Evolutionary conservation across 1,284 basidiomycete genomes (phyloP).

Genomic region (Sphaerobolus stellatus): DNA sequence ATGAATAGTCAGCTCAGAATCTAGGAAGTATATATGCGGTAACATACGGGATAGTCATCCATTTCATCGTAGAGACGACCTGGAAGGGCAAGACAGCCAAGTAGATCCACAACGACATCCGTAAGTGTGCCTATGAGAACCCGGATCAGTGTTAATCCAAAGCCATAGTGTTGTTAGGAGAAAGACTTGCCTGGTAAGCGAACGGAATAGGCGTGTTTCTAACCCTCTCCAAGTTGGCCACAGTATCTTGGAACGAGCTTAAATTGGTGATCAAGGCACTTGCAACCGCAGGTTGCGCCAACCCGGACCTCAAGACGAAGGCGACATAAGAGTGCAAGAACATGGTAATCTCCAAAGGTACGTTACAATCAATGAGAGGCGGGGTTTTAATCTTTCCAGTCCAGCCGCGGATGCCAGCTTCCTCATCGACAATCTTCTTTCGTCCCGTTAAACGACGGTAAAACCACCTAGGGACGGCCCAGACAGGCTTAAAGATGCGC

Average conservation of each 20-base stretch:
- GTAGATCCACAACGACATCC: conserved; percentile 42
- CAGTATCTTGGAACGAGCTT: conserved; percentile 52
- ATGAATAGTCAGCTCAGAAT: not conserved
- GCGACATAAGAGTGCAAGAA: conserved; percentile 55
- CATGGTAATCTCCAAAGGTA: conserved; percentile 62
- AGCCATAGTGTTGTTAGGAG: not conserved
- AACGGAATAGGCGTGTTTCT: conserved; percentile 64
- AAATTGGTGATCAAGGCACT: conserved; percentile 49
- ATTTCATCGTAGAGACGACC: conserved; percentile 51
- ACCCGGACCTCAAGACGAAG: conserved; percentile 37
- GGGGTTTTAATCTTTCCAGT: conserved; percentile 42
- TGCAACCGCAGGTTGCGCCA: conserved; percentile 52
- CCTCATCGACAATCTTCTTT: conserved; percentile 23
- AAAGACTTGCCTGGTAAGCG: conserved; percentile 54
- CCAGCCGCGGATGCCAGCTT: conserved; percentile 24
- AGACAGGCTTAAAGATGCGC: conserved; percentile 50
- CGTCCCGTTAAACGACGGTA: conserved; percentile 14
- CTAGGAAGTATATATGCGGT: conserved; percentile 6
- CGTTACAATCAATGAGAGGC: conserved; percentile 55
- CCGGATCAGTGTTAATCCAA: not conserved
- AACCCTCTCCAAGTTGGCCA: conserved; percentile 60
- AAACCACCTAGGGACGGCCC: conserved; percentile 23
- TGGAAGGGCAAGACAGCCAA: conserved; percentile 70
- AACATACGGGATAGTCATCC: conserved; percentile 52
- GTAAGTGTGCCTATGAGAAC: conserved; percentile 4